Evolutionary conservation across 1,284 basidiomycete species (phyloP).

Genomic region (Leccinum laetum): DNA sequence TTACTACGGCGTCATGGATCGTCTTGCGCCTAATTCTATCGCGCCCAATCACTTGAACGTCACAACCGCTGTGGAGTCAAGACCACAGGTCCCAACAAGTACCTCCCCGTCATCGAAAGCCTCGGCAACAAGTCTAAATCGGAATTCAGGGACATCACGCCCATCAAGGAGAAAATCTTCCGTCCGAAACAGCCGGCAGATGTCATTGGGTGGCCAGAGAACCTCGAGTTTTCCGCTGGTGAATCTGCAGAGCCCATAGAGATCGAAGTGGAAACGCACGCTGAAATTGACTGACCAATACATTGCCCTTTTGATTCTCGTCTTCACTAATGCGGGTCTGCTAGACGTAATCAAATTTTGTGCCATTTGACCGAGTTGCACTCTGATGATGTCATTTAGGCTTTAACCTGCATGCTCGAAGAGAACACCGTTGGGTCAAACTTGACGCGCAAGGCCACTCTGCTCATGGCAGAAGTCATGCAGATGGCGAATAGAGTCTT

Average conservation of each 20-base stretch:
- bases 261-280: constrained; percentile 92
- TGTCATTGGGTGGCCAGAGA: constrained; percentile 92
- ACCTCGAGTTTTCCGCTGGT: constrained; percentile 86
- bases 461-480: constrained; percentile 91
- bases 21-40: constrained; percentile 83
- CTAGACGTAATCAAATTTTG: constrained; percentile 64
- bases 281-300: constrained; percentile 94
- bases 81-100: constrained; percentile 62
- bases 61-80: constrained; percentile 90
- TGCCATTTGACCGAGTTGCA: not conserved
- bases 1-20: constrained; percentile 88
- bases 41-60: constrained; percentile 86
- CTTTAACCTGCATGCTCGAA: constrained; percentile 81
- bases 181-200: constrained; percentile 56
- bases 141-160: constrained; percentile 55
- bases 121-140: constrained; percentile 65
- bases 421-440: constrained; percentile 69
- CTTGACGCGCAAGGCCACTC: constrained; percentile 84
- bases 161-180: constrained; percentile 67
- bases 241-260: constrained; percentile 91
- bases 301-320: constrained; percentile 83
- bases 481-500: constrained; percentile 88
- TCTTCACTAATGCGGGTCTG: constrained; percentile 87
- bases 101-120: constrained; percentile 75
- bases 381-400: constrained; percentile 46